Base-by-base conservation (phyloP, 306 rosid species). In the Dryas alaskensis region DNA sequence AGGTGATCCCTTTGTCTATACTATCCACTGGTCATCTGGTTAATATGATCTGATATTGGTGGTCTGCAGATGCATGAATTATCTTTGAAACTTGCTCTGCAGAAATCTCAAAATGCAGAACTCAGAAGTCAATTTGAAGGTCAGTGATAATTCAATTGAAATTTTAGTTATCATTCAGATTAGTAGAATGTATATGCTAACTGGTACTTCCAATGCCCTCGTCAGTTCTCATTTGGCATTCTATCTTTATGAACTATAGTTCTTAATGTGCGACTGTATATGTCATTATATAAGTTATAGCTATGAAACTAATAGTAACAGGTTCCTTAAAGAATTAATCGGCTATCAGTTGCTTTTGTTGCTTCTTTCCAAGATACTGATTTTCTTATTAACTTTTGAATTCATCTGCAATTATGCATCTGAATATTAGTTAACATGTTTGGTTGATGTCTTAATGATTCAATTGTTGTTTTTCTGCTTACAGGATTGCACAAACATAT, bases 111-210 rank as follows among this genome's bases (percentile, higher is more conserved):
- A 75, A 91, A 89, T 87, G 81, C 86, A 10, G 92, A 88, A 83
- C 87, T 94, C 16, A 84, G 87, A 84, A 86, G 72, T 76, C 92
- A 91, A 67, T 91, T 87, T 81, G 98, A 92, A 88, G 98, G 98
- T 91, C 59, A 60, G 87, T 80, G 37, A 64, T 67, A 45, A 42
- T 5, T 13, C 5, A 40, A n/a, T 12, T 17, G 43, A 60, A 12
- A 31, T 6, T 31, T 11, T 27, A 10, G 43, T 10, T 31, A 31
- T 31, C 10, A 11, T n/a, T 60, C 17, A 60, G 65, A 60, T 1
- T 60, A 12, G 44, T 60, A 31, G 45, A 60, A 31, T 60, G 17
- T 2, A 10, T 60, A 13, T 31, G 44, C 19, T 57, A 22, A 37
- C 11, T 37, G n/a, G 5, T 27, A 60, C 10, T 31, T 31, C 43